Evolutionary conservation across 371 early-diverging fungal genomes (phyloP).

Genomic region (Nosema muscidifuracis): DNA sequence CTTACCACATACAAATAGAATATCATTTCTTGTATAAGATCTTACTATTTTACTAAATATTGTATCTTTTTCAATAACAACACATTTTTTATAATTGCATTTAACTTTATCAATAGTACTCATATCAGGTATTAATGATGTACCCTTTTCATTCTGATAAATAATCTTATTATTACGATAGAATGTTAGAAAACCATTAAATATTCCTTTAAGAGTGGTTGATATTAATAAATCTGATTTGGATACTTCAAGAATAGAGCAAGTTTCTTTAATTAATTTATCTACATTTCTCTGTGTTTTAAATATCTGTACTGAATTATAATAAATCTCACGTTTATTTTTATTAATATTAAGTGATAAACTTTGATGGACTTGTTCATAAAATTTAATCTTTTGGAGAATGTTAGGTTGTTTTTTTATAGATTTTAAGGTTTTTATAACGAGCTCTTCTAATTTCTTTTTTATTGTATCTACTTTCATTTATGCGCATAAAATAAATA

Average conservation of each 20-base stretch:
- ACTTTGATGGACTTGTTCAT: constrained; percentile 33
- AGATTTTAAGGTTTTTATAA: background rate
- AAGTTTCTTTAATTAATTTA: constrained; percentile 31
- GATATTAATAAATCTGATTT: constrained; percentile 35
- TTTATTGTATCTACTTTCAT: background rate
- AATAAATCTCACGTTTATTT: constrained; percentile 58
- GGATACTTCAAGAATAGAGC: constrained; percentile 10
- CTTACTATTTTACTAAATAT: constrained; percentile 43
- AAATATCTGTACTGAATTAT: constrained; percentile 49
- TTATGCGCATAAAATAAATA: constrained; percentile 4
- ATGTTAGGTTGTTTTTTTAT: background rate
- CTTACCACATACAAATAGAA: constrained; percentile 59
- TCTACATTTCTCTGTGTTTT: constrained; percentile 33
- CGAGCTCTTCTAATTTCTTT: background rate
- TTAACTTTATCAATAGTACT: constrained; percentile 9
- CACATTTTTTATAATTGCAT: background rate
- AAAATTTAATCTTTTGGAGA: constrained; percentile 33
- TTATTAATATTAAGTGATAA: constrained; percentile 3
- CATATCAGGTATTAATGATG: constrained; percentile 59
- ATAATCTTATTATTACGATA: background rate
- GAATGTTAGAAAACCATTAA: constrained; percentile 39
- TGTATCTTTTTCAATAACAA: constrained; percentile 63
- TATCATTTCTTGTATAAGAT: background rate
- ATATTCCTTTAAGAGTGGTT: constrained; percentile 59
- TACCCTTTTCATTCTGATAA: background rate